Evolutionary conservation across 768 basidiomycete genomes (phyloP).

Genomic region (Holtermannia corniformis): DNA sequence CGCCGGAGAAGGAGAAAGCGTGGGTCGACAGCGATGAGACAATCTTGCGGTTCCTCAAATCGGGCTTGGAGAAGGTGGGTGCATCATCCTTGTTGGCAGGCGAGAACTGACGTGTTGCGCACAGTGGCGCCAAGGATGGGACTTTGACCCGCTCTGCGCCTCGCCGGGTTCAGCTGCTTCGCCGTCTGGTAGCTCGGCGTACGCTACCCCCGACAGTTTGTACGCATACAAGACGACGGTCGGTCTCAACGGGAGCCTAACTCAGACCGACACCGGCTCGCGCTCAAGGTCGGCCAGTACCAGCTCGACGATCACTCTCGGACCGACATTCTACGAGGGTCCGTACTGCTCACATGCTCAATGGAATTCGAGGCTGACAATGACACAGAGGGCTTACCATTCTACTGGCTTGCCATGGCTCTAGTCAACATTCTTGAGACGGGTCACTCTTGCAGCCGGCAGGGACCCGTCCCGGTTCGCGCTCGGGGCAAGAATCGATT

Average conservation of each 20-base stretch:
- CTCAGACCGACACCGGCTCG: background rate
- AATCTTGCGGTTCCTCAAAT: conserved; percentile 6
- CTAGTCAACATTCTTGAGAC: conserved; percentile 37
- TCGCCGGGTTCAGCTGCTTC: conserved; percentile 14
- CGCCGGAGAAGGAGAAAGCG: background rate
- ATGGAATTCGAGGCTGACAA: conserved; percentile 1
- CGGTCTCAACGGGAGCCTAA: background rate
- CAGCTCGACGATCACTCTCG: background rate
- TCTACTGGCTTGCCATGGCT: conserved; percentile 43
- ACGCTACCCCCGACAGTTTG: background rate
- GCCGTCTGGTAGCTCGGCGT: background rate
- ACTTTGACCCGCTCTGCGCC: conserved; percentile 40
- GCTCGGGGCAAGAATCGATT: conserved; percentile 26
- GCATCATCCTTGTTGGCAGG: too few relatives aligned
- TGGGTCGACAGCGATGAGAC: conserved; percentile 11
- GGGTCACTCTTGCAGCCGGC: conserved; percentile 4
- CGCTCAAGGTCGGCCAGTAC: background rate
- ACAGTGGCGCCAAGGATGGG: conserved; percentile 44
- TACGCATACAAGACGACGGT: background rate
- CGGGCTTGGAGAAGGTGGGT: conserved; percentile 1
- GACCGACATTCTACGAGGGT: conserved; percentile 34
- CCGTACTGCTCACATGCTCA: conserved; percentile 3
- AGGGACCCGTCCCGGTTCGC: background rate
- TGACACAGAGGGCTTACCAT: conserved; percentile 39
- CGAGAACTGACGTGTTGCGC: conserved; percentile 3